A percentile compares a stretch with the other conserved stretches of the same genome.
Conservation (phyloP, 1,139 yeast species). For the Nakaseomyces kungkrabaensis region DNA sequence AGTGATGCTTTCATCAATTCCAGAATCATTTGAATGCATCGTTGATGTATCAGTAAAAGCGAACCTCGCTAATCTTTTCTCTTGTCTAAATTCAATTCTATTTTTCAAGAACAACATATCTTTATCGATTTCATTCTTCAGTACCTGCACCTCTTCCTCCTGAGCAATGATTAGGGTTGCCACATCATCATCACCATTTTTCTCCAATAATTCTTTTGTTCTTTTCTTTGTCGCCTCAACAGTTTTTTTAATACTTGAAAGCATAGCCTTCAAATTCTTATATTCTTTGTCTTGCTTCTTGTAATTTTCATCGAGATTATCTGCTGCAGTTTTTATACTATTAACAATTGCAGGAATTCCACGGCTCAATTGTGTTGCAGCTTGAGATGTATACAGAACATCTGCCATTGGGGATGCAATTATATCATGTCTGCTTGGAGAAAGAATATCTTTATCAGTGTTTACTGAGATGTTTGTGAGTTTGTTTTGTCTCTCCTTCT, state of each 20-base stretch:
- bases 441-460: constrained; percentile 1
- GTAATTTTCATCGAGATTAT: constrained; percentile 33
- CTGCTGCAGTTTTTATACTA: constrained; percentile 41
- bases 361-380: constrained; percentile 24
- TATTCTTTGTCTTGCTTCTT: constrained; percentile 17
- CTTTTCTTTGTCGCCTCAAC: constrained; percentile 15
- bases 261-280: constrained; percentile 15
- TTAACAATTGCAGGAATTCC: constrained; percentile 23
- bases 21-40: constrained; percentile 18
- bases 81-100: constrained; percentile 47
- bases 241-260: constrained; percentile 17
- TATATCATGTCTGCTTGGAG: constrained; percentile 2
- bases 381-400: constrained; percentile 25
- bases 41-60: constrained; percentile 37
- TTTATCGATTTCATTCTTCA: constrained; percentile 24
- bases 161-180: constrained; percentile 34
- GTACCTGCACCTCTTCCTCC: constrained; percentile 33
- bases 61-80: constrained; percentile 33
- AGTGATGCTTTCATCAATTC: background rate
- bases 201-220: constrained; percentile 32
- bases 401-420: constrained; percentile 8
- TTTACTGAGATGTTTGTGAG: constrained; percentile 1
- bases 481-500: background rate
- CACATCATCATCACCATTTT: constrained; percentile 37
- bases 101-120: constrained; percentile 29